Percentiles rank a stretch among this genome's conserved stretches.
Conservation (phyloP, 257 asterid species). For the Cordia subcordata region DNA sequence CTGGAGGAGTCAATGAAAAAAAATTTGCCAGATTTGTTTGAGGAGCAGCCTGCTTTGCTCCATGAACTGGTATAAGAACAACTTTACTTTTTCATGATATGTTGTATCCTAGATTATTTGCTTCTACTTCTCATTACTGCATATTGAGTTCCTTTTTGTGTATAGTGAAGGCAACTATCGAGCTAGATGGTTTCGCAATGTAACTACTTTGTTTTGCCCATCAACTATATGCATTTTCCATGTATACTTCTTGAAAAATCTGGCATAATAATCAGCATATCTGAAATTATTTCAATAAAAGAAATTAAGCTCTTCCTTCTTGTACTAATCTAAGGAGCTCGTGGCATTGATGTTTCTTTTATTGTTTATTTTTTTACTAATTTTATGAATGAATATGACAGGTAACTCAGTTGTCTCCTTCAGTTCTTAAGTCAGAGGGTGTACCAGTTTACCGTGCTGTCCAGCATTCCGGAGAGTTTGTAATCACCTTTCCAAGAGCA, state of each 20-base stretch:
- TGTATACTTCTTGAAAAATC: too few species aligned
- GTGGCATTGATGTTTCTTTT: neutral
- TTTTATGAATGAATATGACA: slow-evolving; percentile 19
- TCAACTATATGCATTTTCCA: too few species aligned
- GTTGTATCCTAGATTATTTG: neutral
- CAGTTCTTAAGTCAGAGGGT: slow-evolving; percentile 61
- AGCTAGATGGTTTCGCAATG: too few species aligned
- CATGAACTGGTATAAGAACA: slow-evolving; percentile 60
- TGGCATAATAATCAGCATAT: too few species aligned
- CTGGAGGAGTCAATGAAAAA: slow-evolving; percentile 73
- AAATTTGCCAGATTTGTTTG: slow-evolving; percentile 67
- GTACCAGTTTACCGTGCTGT: slow-evolving; percentile 65
- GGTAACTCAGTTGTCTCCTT: slow-evolving; percentile 84
- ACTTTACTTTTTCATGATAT: neutral
- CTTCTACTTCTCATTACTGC: too few species aligned
- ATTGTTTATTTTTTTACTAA: slow-evolving; percentile 5
- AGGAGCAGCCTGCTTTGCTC: slow-evolving; percentile 66
- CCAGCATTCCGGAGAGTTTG: slow-evolving; percentile 76
- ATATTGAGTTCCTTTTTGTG: too few species aligned
- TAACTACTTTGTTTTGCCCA: too few species aligned
- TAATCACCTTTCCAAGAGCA: slow-evolving; percentile 81
- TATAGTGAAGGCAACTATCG: too few species aligned
- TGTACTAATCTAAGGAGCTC: neutral
- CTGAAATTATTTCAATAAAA: too few species aligned
- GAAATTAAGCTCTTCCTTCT: neutral